Evolutionary conservation across 164 flowering plant genomes (phyloP).

Genomic region (Dillenia suffruticosa): DNA sequence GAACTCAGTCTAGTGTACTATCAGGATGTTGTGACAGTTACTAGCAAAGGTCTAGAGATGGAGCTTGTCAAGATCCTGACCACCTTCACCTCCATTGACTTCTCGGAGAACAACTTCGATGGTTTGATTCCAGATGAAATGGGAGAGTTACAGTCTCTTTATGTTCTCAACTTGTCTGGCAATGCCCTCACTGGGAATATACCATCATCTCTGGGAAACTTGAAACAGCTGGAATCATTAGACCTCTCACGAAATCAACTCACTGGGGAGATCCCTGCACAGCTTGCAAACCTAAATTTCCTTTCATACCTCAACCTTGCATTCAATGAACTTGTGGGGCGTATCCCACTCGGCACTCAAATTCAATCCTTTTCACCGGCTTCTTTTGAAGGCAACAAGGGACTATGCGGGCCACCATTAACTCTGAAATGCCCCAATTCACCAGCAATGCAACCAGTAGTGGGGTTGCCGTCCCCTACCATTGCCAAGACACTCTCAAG

Average conservation of each 20-base stretch:
- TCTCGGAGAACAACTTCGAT: slow-evolving; percentile 37
- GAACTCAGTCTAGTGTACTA: slow-evolving; percentile 16
- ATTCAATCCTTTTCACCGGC: slow-evolving; percentile 24
- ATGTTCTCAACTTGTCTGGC: slow-evolving; percentile 42
- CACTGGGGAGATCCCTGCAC: slow-evolving; percentile 29
- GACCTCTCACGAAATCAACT: slow-evolving; percentile 40
- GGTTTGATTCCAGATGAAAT: slow-evolving; percentile 45
- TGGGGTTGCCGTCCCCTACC: too few species aligned
- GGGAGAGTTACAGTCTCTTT: slow-evolving; percentile 30
- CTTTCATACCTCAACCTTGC: slow-evolving; percentile 42
- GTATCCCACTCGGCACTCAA: slow-evolving; percentile 29
- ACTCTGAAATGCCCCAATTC: background rate
- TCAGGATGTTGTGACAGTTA: slow-evolving; percentile 36
- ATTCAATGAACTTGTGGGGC: slow-evolving; percentile 32
- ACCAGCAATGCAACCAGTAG: background rate
- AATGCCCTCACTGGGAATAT: slow-evolving; percentile 38
- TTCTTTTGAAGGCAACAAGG: slow-evolving; percentile 32
- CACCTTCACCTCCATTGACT: slow-evolving; percentile 35
- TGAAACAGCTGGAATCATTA: slow-evolving; percentile 34
- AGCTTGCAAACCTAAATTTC: slow-evolving; percentile 28
- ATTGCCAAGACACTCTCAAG: background rate
- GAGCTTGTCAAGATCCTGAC: slow-evolving; percentile 35
- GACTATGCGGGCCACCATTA: slow-evolving; percentile 45
- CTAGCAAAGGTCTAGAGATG: slow-evolving; percentile 34
- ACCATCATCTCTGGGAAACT: slow-evolving; percentile 34